Evolutionary conservation across 2,329 filamentous ascomycete genomes (phyloP), one percentile per base, ranked within the genome.

Genomic region (Bipolaris bicolor): DNA sequence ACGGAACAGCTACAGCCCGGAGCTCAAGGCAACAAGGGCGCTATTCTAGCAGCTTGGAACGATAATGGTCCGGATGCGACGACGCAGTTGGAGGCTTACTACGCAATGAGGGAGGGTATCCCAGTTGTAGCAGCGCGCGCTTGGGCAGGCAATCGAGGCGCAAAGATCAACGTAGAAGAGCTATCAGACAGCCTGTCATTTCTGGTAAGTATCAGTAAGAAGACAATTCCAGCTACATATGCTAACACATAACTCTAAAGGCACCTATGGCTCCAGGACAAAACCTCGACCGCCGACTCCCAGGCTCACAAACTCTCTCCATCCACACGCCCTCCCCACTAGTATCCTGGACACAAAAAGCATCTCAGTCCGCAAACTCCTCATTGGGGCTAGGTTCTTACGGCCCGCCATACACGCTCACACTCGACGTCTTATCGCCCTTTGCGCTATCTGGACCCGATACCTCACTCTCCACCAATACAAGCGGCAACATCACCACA

Each of bases 41-140:
- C 69, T 16, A 66, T 69, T 15, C 47, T 81, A 16, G 80, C 80
- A 0, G 79, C 79, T 0, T 83, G 80, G 81, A 82, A 79, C 47
- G 81, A 83, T 52, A 81, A 80, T 46, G 81, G 81, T 0, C 76
- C 80, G 0, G 80, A 82, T 58, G 80, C 80, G 0, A 80, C 79
- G 2, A 81, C 79, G 1, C 79, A 82, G 65, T 68, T 81, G 0
- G 80, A 82, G 57, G 79, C 78, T 3, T 82, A 79, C 62, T 82
- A 82, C 55, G 77, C 80, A 2, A 77, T 81, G 68, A 76, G 79
- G 0, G 70, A 78, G 1, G 79, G 79, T 3, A 79, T 82, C 7
- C 79, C 79, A 0, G 74, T 80, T 0, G 74, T 80, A 2, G 80
- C 74, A 0, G 78, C 78, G 11, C 66, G 75, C 13, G 72, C 78